These are phyloP conservation scores for Martiniozyma asiatica DNA, from an alignment of 1,139 yeast species.

Conservation along the genomic window DNA sequence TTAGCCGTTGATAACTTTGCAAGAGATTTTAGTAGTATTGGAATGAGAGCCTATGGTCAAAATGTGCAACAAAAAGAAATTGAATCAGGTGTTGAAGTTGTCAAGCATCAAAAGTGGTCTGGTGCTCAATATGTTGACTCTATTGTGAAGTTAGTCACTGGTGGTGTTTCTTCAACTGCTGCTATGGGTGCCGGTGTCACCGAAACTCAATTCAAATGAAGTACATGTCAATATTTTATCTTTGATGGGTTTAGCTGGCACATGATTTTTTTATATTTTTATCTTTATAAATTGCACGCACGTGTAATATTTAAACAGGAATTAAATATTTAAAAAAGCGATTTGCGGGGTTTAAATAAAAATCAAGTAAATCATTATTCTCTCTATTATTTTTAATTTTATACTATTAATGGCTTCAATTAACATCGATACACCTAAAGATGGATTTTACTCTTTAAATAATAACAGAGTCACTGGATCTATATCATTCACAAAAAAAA, in stretches of 20 bases:
- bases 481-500: not conserved
- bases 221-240: too few species aligned
- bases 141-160: conserved; percentile 78
- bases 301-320: too few species aligned
- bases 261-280: too few species aligned
- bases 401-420: too few species aligned
- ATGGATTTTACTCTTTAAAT: not conserved
- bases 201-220: conserved; percentile 78
- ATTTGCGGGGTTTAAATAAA: too few species aligned
- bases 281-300: too few species aligned
- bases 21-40: conserved; percentile 62
- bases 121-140: conserved; percentile 97
- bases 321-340: too few species aligned
- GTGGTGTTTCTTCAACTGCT: conserved; percentile 92
- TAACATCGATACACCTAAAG: not conserved
- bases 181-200: conserved; percentile 99
- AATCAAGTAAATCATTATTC: too few species aligned
- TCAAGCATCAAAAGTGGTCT: conserved; percentile 98
- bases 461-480: not conserved
- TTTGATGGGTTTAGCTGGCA: too few species aligned
- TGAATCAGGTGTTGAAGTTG: conserved; percentile 84
- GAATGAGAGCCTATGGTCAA: conserved; percentile 94
- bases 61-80: conserved; percentile 82
- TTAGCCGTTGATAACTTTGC: conserved; percentile 83
- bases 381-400: too few species aligned